Conservation (phyloP, 495 filamentous ascomycete species). For the Tuber melanosporum region DNA sequence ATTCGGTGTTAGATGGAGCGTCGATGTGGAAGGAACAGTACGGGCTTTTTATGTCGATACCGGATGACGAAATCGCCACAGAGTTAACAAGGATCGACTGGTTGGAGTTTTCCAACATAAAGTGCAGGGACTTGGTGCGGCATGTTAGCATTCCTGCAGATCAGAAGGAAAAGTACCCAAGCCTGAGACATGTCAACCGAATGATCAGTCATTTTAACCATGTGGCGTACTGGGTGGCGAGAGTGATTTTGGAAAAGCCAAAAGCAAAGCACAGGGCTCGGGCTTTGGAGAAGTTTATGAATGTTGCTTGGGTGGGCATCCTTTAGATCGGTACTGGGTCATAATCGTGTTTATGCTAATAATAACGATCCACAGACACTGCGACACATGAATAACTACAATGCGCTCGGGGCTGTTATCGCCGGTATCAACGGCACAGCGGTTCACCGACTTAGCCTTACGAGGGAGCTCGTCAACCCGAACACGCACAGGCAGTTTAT, state of each 20-base stretch:
- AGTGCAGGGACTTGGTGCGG: constrained; percentile 86
- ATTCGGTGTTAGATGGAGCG: constrained; percentile 16
- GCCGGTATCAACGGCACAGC: constrained; percentile 86
- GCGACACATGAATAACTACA: constrained; percentile 92
- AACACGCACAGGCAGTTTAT: constrained; percentile 73
- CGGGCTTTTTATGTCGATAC: constrained; percentile 40
- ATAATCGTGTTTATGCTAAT: constrained; percentile 16
- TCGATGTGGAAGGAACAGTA: constrained; percentile 34
- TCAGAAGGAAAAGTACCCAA: constrained; percentile 68
- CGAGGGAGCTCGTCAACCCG: constrained; percentile 64
- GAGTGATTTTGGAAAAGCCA: constrained; percentile 84
- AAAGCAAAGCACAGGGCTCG: constrained; percentile 91
- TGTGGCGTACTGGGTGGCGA: constrained; percentile 81
- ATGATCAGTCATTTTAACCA: constrained; percentile 97
- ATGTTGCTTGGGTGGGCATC: constrained; percentile 55
- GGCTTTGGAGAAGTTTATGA: constrained; percentile 92
- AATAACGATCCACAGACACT: constrained; percentile 52
- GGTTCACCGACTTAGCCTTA: constrained; percentile 78
- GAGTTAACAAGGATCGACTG: constrained; percentile 95
- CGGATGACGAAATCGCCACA: constrained; percentile 70
- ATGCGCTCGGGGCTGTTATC: constrained; percentile 83
- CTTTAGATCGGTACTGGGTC: background rate
- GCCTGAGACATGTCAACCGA: constrained; percentile 76
- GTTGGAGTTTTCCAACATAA: constrained; percentile 93
- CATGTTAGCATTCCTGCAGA: constrained; percentile 71